phyloP scores from a whole-genome alignment of 2,329 filamentous ascomycete genomes.

The Helotiales sp. region DNA sequence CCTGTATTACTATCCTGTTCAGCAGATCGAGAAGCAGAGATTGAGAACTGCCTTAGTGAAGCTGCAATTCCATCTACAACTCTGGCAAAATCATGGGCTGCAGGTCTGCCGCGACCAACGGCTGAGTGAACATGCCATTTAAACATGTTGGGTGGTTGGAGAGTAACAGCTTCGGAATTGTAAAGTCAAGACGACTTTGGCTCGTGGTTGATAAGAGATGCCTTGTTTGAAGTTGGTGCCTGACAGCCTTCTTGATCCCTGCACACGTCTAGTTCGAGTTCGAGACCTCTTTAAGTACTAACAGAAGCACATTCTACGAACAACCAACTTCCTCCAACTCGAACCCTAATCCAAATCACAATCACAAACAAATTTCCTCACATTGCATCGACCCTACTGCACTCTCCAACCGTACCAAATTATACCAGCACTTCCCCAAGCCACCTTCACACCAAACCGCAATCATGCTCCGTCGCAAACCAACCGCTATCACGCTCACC shows the following conservation, averaged over 20 bases:
- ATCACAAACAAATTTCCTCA: neutral
- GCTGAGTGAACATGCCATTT: conserved; percentile 45
- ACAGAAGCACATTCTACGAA: neutral
- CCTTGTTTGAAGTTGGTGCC: conserved; percentile 23
- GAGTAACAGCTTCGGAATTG: conserved; percentile 11
- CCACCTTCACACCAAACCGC: neutral
- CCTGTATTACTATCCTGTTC: conserved; percentile 29
- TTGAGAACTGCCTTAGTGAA: conserved; percentile 42
- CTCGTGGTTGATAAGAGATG: conserved; percentile 13
- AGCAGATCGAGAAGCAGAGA: conserved; percentile 35
- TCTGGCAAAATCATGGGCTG: conserved; percentile 36
- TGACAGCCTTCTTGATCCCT: conserved; percentile 23
- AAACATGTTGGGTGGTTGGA: conserved; percentile 39
- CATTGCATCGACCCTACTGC: neutral
- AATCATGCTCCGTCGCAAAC: conserved; percentile 68
- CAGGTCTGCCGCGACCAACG: conserved; percentile 40
- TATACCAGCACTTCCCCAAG: neutral
- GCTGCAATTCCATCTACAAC: conserved; percentile 42
- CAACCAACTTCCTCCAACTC: neutral
- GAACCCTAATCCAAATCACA: neutral
- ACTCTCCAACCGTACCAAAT: neutral
- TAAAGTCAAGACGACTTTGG: neutral
- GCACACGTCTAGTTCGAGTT: neutral
- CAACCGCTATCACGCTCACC: conserved; percentile 71
- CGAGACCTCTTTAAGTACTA: neutral